Evolutionary conservation across 1,139 yeast species (phyloP).

Genomic region (Hanseniaspora uvarum): DNA sequence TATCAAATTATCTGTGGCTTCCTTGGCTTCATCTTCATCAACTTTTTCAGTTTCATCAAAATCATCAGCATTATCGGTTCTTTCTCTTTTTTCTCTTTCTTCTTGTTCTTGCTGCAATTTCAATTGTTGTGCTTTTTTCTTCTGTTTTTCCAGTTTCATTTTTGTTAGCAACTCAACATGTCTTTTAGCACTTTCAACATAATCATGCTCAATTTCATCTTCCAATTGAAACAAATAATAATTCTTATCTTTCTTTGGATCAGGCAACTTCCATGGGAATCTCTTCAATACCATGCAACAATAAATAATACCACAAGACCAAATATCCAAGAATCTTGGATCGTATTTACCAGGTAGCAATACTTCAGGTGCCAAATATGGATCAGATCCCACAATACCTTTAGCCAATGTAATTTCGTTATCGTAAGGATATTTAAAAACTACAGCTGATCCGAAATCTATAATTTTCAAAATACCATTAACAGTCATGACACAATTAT

Average conservation of each 20-base stretch:
- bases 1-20: not conserved
- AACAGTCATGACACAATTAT: constrained; percentile 80
- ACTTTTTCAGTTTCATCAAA: constrained; percentile 3
- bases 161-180: constrained; percentile 38
- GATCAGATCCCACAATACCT: constrained; percentile 96
- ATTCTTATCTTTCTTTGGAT: constrained; percentile 67
- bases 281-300: constrained; percentile 92
- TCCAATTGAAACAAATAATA: constrained; percentile 49
- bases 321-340: constrained; percentile 86
- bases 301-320: constrained; percentile 91
- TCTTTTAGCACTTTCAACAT: constrained; percentile 40
- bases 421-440: constrained; percentile 85
- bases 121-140: constrained; percentile 19
- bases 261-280: constrained; percentile 95
- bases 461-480: constrained; percentile 84
- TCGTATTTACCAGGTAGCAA: constrained; percentile 62
- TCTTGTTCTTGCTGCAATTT: constrained; percentile 18
- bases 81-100: constrained; percentile 20
- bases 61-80: constrained; percentile 9
- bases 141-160: constrained; percentile 32
- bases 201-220: constrained; percentile 37
- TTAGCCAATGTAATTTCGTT: constrained; percentile 67
- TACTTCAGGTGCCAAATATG: constrained; percentile 95
- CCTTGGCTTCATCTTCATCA: not conserved
- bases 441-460: constrained; percentile 94